phyloP scores from a whole-genome alignment of 768 basidiomycete genomes.

The Daedalea quercina region DNA sequence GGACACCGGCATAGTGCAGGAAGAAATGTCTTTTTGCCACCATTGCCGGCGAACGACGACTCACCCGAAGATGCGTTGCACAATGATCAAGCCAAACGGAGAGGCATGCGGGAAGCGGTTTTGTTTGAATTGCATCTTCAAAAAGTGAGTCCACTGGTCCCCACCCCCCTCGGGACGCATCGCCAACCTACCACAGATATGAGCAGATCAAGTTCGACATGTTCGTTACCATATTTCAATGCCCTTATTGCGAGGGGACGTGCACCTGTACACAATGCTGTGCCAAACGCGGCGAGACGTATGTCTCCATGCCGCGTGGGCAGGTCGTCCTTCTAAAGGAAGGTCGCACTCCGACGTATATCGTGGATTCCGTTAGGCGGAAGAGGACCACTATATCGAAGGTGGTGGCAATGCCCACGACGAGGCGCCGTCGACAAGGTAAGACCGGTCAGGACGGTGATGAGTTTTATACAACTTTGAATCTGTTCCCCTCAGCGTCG shows the following conservation, averaged over 20 bases:
- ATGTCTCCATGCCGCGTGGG: conserved; percentile 24
- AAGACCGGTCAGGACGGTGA: neutral
- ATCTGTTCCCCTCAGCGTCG: neutral
- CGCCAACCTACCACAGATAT: conserved; percentile 23
- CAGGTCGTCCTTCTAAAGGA: neutral
- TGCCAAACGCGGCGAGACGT: conserved; percentile 38
- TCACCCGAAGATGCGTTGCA: conserved; percentile 32
- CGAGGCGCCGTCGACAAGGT: neutral
- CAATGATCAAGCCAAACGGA: conserved; percentile 11
- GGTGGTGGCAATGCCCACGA: too few relatives aligned
- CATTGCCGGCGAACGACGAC: conserved; percentile 26
- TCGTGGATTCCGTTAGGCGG: neutral
- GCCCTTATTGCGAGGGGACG: conserved; percentile 37
- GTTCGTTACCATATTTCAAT: conserved; percentile 25
- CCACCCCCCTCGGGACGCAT: neutral
- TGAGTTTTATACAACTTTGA: too few relatives aligned
- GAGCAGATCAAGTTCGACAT: conserved; percentile 31
- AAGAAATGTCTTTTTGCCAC: conserved; percentile 24
- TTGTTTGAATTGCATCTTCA: conserved; percentile 28
- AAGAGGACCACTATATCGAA: neutral
- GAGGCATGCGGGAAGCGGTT: conserved; percentile 27
- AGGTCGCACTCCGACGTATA: neutral
- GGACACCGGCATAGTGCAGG: too few relatives aligned
- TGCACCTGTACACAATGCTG: conserved; percentile 47
- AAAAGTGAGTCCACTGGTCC: conserved; percentile 21